Conservation (phyloP, 1,139 yeast species). For the Kurtzmaniella quercitrusa region DNA sequence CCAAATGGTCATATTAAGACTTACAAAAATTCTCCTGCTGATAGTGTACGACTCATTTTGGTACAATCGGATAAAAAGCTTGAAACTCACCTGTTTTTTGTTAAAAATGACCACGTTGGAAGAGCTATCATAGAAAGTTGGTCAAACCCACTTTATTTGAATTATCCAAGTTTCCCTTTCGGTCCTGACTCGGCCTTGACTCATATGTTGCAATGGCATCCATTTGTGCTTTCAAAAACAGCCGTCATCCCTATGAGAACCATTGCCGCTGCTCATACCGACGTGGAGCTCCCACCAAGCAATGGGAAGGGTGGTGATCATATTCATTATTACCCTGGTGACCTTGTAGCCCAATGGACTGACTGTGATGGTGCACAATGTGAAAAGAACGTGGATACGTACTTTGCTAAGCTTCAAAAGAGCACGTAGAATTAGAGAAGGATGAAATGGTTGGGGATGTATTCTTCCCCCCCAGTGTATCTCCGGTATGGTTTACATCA, state of each 20-base stretch:
- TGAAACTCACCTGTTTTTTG: constrained; percentile 64
- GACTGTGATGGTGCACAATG: constrained; percentile 52
- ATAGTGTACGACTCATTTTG: constrained; percentile 51
- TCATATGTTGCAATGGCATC: constrained; percentile 93
- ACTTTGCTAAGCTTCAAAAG: constrained; percentile 18
- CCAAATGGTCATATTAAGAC: constrained; percentile 70
- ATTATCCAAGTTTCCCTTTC: constrained; percentile 56
- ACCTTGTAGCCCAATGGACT: constrained; percentile 58
- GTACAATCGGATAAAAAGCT: constrained; percentile 62
- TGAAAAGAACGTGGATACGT: constrained; percentile 42
- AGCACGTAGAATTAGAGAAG: constrained; percentile 1
- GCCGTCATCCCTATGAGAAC: constrained; percentile 62
- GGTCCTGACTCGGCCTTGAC: constrained; percentile 67
- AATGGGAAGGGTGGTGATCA: constrained; percentile 31
- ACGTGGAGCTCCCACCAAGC: constrained; percentile 10
- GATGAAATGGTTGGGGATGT: neutral
- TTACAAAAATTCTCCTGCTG: constrained; percentile 54
- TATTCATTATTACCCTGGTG: constrained; percentile 52
- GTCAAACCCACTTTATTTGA: constrained; percentile 65
- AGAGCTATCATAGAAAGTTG: constrained; percentile 70
- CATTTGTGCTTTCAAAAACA: constrained; percentile 64
- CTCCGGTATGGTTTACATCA: no score
- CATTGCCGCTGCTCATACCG: constrained; percentile 28
- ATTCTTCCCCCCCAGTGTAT: neutral
- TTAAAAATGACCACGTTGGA: constrained; percentile 61